Conservation (phyloP, 2,329 filamentous ascomycete species). For the Allantophomopsis lycopodina region DNA sequence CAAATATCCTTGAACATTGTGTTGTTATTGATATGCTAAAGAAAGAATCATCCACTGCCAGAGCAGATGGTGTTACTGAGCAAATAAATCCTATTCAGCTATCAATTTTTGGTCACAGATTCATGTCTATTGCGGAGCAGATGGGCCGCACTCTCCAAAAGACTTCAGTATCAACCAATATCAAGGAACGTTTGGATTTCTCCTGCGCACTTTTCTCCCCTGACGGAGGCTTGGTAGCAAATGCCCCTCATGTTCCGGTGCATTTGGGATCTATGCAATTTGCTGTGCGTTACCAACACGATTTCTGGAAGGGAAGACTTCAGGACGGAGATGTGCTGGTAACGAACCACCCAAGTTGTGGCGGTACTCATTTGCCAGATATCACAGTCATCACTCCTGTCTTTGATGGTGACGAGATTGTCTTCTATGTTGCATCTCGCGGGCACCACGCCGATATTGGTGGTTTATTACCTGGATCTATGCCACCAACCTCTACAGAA, state of each 20-base stretch:
- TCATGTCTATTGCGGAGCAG: slow-evolving; percentile 78
- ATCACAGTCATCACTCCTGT: slow-evolving; percentile 74
- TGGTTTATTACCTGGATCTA: slow-evolving; percentile 65
- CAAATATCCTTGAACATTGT: slow-evolving; percentile 70
- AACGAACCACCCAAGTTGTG: slow-evolving; percentile 73
- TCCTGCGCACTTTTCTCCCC: slow-evolving; percentile 72
- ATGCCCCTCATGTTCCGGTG: slow-evolving; percentile 69
- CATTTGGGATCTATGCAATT: slow-evolving; percentile 80
- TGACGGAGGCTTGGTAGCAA: slow-evolving; percentile 63
- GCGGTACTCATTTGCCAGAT: slow-evolving; percentile 72
- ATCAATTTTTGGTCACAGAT: slow-evolving; percentile 67
- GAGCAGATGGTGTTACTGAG: slow-evolving; percentile 21
- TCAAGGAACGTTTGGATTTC: slow-evolving; percentile 73
- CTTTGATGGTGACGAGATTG: slow-evolving; percentile 57
- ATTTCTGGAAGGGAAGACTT: slow-evolving; percentile 68
- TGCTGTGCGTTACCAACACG: slow-evolving; percentile 63
- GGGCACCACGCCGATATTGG: slow-evolving; percentile 78
- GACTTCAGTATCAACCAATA: slow-evolving; percentile 67
- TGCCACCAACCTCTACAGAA: slow-evolving; percentile 60
- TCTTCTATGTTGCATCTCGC: slow-evolving; percentile 65
- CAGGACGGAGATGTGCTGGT: slow-evolving; percentile 72
- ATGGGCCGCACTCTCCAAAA: slow-evolving; percentile 72
- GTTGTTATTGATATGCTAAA: slow-evolving; percentile 76
- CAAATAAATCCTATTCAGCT: slow-evolving; percentile 58
- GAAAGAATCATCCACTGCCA: slow-evolving; percentile 5